A percentile compares a stretch with the other conserved stretches of the same genome.
phyloP scores from a whole-genome alignment of 805 yeast genomes.

The Monosporozyma siamensis region DNA sequence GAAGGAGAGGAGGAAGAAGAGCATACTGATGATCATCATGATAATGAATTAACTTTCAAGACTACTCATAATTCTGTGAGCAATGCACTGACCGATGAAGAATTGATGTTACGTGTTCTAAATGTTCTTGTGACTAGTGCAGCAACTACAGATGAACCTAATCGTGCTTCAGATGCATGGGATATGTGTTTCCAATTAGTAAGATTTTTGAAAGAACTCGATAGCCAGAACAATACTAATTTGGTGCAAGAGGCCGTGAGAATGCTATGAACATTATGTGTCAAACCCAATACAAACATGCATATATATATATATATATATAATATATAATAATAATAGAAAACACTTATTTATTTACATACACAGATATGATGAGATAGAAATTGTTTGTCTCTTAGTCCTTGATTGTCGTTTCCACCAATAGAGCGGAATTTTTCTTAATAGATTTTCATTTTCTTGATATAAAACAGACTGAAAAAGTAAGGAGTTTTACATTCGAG shows the following conservation, averaged over 20 bases:
- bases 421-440: background rate
- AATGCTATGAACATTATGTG: slow-evolving; percentile 7
- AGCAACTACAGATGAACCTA: slow-evolving; percentile 15
- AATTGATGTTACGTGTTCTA: slow-evolving; percentile 25
- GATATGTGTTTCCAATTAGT: slow-evolving; percentile 30
- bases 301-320: background rate
- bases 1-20: slow-evolving; percentile 3
- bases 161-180: slow-evolving; percentile 27
- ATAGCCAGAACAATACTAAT: slow-evolving; percentile 20
- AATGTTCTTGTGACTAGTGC: slow-evolving; percentile 25
- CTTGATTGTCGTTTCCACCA: slow-evolving; percentile 1
- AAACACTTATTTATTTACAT: too few relatives aligned
- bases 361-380: too few relatives aligned
- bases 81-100: slow-evolving; percentile 22
- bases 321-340: too few relatives aligned
- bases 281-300: background rate
- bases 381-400: too few relatives aligned
- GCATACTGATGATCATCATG: too few relatives aligned
- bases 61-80: slow-evolving; percentile 6
- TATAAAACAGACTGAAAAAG: background rate
- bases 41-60: background rate
- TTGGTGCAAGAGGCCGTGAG: slow-evolving; percentile 20
- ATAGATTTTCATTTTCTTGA: background rate
- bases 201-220: slow-evolving; percentile 23
- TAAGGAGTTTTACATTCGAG: background rate